Evolutionary conservation across 2,329 filamentous ascomycete genomes (phyloP).

Genomic region (Exophiala phaeomuriformis): DNA sequence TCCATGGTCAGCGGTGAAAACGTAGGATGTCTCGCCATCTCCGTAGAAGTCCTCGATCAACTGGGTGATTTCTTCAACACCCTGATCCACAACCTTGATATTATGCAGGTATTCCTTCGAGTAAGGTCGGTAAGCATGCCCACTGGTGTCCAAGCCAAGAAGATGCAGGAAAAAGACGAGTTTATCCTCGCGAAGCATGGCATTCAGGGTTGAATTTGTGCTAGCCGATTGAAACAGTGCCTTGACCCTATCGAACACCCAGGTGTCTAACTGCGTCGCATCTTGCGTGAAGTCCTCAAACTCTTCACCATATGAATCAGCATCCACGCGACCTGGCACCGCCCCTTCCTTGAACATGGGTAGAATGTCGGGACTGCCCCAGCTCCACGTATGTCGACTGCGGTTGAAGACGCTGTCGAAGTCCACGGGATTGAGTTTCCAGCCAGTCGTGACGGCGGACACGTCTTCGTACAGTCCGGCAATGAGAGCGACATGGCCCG

Average conservation of each 20-base stretch:
- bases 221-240: conserved; percentile 74
- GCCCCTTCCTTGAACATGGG: conserved; percentile 97
- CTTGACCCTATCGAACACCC: conserved; percentile 94
- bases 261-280: conserved; percentile 73
- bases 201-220: conserved; percentile 66
- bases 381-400: conserved; percentile 95
- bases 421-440: conserved; percentile 96
- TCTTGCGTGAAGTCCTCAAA: conserved; percentile 84
- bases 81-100: conserved; percentile 86
- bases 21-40: conserved; percentile 76
- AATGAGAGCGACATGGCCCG: conserved; percentile 93
- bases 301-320: conserved; percentile 75
- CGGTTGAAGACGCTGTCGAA: conserved; percentile 99
- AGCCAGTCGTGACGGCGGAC: conserved; percentile 91
- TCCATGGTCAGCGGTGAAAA: conserved; percentile 96
- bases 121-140: conserved; percentile 80
- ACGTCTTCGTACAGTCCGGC: conserved; percentile 97
- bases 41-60: conserved; percentile 84
- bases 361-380: conserved; percentile 95
- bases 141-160: conserved; percentile 82
- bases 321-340: conserved; percentile 75
- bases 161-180: conserved; percentile 92
- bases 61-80: conserved; percentile 74
- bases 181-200: conserved; percentile 70
- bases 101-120: conserved; percentile 93